phyloP scores from a whole-genome alignment of 2,329 filamentous ascomycete species.

The Bipolaris sorokiniana region DNA sequence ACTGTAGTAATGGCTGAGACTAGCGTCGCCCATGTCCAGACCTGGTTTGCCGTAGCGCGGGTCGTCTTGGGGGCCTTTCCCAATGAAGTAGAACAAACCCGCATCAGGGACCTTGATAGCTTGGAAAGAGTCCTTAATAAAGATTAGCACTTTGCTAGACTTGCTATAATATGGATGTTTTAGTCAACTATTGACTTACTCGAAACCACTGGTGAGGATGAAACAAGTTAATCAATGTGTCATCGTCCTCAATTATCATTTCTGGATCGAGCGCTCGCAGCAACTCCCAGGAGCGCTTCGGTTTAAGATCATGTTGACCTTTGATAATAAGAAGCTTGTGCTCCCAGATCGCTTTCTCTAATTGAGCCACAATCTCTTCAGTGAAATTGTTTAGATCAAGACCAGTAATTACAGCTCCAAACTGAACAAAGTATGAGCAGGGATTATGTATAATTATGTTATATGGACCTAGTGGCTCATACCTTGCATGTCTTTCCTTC shows the following conservation, averaged over 20 bases:
- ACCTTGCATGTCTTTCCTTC: constrained; percentile 8
- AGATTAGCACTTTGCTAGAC: neutral
- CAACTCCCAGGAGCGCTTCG: constrained; percentile 6
- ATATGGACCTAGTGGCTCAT: neutral
- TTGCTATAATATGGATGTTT: neutral
- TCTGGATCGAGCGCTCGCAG: constrained; percentile 5
- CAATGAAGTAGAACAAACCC: constrained; percentile 7
- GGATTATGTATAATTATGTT: neutral
- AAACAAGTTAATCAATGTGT: too few species aligned
- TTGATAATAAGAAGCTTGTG: constrained; percentile 9
- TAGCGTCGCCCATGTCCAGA: constrained; percentile 8
- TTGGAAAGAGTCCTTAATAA: neutral
- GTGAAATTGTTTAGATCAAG: constrained; percentile 10
- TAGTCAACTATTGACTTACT: neutral
- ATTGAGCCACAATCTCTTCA: neutral
- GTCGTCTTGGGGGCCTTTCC: constrained; percentile 8
- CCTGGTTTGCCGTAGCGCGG: constrained; percentile 6
- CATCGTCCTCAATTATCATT: neutral
- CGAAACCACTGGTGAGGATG: too few species aligned
- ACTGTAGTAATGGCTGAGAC: constrained; percentile 5
- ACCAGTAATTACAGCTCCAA: constrained; percentile 6
- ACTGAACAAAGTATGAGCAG: neutral
- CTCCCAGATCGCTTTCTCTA: constrained; percentile 8
- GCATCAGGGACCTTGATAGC: constrained; percentile 6
- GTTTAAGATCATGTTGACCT: constrained; percentile 6